Evolutionary conservation across 2,329 filamentous ascomycete genomes (phyloP).

Genomic region (Nothophoma quercina): DNA sequence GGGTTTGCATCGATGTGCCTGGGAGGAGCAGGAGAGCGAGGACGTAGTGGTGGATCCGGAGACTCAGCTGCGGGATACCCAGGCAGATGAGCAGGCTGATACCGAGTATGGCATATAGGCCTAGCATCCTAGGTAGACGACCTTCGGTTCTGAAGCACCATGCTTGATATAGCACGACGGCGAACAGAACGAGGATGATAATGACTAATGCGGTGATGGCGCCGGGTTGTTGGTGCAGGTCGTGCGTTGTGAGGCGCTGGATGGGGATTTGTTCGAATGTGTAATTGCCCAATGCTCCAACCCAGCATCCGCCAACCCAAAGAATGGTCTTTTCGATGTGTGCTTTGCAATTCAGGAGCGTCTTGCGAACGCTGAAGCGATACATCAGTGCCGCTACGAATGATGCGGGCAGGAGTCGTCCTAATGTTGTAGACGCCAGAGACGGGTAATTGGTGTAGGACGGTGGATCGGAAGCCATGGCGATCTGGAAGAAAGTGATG

Average conservation of each 20-base stretch:
- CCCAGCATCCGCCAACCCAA: slow-evolving; percentile 48
- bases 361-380: slow-evolving; percentile 35
- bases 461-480: slow-evolving; percentile 48
- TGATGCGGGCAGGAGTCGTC: slow-evolving; percentile 45
- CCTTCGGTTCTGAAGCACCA: slow-evolving; percentile 46
- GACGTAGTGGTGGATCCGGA: slow-evolving; percentile 94
- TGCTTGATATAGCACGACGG: slow-evolving; percentile 41
- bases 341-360: slow-evolving; percentile 39
- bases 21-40: slow-evolving; percentile 87
- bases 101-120: slow-evolving; percentile 79
- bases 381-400: slow-evolving; percentile 43
- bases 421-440: slow-evolving; percentile 41
- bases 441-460: slow-evolving; percentile 39
- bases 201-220: slow-evolving; percentile 45
- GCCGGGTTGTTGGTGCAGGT: slow-evolving; percentile 49
- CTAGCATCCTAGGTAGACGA: slow-evolving; percentile 74
- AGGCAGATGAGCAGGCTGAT: slow-evolving; percentile 80
- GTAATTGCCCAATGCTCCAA: slow-evolving; percentile 44
- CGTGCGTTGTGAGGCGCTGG: slow-evolving; percentile 46
- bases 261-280: slow-evolving; percentile 48
- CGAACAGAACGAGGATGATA: slow-evolving; percentile 40
- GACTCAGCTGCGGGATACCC: slow-evolving; percentile 77
- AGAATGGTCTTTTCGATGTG: slow-evolving; percentile 48
- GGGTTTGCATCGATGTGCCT: slow-evolving; percentile 86
- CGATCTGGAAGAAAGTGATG: slow-evolving; percentile 46